phyloP scores from a whole-genome alignment of 305 asterid species.

The Fraxinus sp. region DNA sequence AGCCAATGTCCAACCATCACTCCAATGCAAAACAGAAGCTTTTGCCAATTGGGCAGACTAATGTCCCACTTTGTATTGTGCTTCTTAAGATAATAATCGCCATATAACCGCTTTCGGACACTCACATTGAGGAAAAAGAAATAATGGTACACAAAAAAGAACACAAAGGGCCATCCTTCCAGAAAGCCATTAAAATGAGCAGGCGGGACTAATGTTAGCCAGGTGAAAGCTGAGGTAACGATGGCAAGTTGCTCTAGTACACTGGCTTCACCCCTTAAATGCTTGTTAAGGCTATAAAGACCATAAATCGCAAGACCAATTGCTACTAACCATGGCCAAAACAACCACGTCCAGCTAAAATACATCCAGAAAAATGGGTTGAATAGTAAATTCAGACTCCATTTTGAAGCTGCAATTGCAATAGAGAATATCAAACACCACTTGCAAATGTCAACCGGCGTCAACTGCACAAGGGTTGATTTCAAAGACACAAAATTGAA shows the following conservation, averaged over 20 bases:
- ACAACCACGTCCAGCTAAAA: slow-evolving; percentile 86
- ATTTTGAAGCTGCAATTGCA: slow-evolving; percentile 58
- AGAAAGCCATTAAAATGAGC: slow-evolving; percentile 94
- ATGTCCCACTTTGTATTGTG: slow-evolving; percentile 77
- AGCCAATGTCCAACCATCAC: slow-evolving; percentile 75
- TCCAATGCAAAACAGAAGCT: slow-evolving; percentile 56
- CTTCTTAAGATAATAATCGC: slow-evolving; percentile 61
- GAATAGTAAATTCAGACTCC: slow-evolving; percentile 47
- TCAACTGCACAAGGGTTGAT: slow-evolving; percentile 45
- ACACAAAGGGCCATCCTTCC: slow-evolving; percentile 96
- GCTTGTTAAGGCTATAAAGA: slow-evolving; percentile 48
- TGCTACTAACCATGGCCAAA: slow-evolving; percentile 90
- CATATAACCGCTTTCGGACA: slow-evolving; percentile 72
- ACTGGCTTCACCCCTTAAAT: slow-evolving; percentile 60
- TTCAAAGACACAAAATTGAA: slow-evolving; percentile 58
- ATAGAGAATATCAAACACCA: slow-evolving; percentile 51
- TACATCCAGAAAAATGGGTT: slow-evolving; percentile 93
- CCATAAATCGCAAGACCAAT: slow-evolving; percentile 56
- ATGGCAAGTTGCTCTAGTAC: slow-evolving; percentile 58
- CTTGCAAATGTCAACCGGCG: slow-evolving; percentile 61
- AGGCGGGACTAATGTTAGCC: slow-evolving; percentile 90
- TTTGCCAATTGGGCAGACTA: slow-evolving; percentile 63
- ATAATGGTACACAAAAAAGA: slow-evolving; percentile 80
- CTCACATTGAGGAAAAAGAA: slow-evolving; percentile 72
- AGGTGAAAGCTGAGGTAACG: slow-evolving; percentile 74